phyloP scores from a whole-genome alignment of 371 early-diverging fungal genomes.

The Mucor indicus region DNA sequence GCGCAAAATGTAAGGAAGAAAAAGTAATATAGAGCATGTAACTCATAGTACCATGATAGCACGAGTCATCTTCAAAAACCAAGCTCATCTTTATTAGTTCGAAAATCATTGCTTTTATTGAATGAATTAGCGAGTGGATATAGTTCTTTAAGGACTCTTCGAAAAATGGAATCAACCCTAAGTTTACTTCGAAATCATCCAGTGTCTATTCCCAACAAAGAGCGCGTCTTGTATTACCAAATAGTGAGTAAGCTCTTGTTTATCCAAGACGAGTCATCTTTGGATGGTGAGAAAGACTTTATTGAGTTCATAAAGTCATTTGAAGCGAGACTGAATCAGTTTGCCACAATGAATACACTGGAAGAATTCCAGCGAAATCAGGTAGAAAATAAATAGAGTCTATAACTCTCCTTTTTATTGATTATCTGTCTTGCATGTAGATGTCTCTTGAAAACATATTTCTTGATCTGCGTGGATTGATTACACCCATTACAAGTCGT shows the following conservation, averaged over 20 bases:
- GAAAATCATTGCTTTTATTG: slow-evolving; percentile 58
- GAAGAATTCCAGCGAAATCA: slow-evolving; percentile 45
- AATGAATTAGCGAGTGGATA: slow-evolving; percentile 79
- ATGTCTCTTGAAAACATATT: slow-evolving; percentile 53
- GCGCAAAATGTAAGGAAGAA: slow-evolving; percentile 58
- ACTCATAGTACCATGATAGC: slow-evolving; percentile 32
- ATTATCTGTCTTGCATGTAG: not conserved
- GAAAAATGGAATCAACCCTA: slow-evolving; percentile 74
- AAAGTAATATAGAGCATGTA: slow-evolving; percentile 20
- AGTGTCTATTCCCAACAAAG: slow-evolving; percentile 48
- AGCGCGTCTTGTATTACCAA: slow-evolving; percentile 74
- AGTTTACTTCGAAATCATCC: slow-evolving; percentile 54
- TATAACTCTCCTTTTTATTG: not conserved
- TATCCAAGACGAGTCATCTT: slow-evolving; percentile 64
- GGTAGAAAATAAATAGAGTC: slow-evolving; percentile 17
- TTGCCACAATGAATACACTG: slow-evolving; percentile 31
- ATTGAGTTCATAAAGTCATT: slow-evolving; percentile 76
- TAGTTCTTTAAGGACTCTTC: slow-evolving; percentile 68
- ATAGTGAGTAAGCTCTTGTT: slow-evolving; percentile 76
- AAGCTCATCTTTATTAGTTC: no score
- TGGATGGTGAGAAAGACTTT: slow-evolving; percentile 55
- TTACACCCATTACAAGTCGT: slow-evolving; percentile 59
- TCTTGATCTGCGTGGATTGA: slow-evolving; percentile 78
- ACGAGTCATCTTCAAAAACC: no score
- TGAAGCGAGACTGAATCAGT: slow-evolving; percentile 48